A percentile compares a stretch with the other conserved stretches of the same genome.
Conservation (phyloP, 805 yeast genomes). For the Candida insectorum region DNA sequence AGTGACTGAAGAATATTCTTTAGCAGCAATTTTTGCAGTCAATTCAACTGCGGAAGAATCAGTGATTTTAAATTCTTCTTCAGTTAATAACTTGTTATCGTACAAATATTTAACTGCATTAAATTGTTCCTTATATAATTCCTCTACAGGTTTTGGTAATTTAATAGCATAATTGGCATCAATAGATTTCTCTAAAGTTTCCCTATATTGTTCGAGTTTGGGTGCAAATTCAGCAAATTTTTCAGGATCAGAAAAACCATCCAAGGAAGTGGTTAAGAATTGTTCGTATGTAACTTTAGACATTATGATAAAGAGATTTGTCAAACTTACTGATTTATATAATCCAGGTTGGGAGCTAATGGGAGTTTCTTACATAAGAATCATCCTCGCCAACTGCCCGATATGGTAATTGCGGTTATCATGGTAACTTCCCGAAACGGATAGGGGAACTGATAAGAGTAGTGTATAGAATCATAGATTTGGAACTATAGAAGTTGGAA, state of each 20-base stretch:
- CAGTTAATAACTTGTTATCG: constrained; percentile 31
- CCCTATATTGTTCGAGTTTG: constrained; percentile 31
- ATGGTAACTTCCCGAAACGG: too few relatives aligned
- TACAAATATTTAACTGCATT: constrained; percentile 35
- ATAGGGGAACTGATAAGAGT: too few relatives aligned
- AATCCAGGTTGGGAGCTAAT: too few relatives aligned
- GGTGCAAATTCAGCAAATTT: constrained; percentile 44
- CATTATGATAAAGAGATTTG: too few relatives aligned
- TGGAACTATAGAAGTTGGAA: too few relatives aligned
- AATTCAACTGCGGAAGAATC: constrained; percentile 28
- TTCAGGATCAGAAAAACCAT: constrained; percentile 34
- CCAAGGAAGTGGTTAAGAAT: constrained; percentile 10
- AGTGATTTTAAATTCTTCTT: constrained; percentile 34
- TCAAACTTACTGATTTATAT: too few relatives aligned
- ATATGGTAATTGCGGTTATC: too few relatives aligned
- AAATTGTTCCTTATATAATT: constrained; percentile 28
- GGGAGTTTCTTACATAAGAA: too few relatives aligned
- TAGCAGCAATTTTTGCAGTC: constrained; percentile 25
- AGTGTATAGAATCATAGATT: too few relatives aligned
- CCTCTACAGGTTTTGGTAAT: constrained; percentile 30
- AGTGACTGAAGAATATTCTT: constrained; percentile 30
- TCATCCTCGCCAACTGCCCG: too few relatives aligned
- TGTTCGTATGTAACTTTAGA: constrained; percentile 12
- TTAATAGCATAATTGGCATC: constrained; percentile 26
- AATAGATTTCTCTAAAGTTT: constrained; percentile 22